phyloP scores from a whole-genome alignment of 192 early-diverging fungal species.

The Podila clonocystis region DNA sequence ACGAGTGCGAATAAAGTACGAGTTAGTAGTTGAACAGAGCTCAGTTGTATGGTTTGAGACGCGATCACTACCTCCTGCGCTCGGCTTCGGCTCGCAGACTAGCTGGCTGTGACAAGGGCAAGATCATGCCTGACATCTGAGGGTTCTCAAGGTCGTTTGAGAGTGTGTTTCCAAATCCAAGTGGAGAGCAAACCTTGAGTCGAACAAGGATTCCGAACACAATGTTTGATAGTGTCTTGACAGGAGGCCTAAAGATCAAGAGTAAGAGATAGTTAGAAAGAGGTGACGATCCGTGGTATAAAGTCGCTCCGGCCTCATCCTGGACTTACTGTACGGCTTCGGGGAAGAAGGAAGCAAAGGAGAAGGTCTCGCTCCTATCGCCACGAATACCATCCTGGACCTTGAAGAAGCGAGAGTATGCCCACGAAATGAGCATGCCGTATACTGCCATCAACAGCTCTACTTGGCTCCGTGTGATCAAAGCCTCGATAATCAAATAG shows the following conservation, averaged over 20 bases:
- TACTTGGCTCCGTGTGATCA: conserved; percentile 61
- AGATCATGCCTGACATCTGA: conserved; percentile 1
- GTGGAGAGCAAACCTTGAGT: conserved; percentile 1
- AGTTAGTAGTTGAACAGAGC: too few relatives aligned
- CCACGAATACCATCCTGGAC: conserved; percentile 81
- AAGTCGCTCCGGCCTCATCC: neutral
- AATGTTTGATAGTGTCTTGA: conserved; percentile 1
- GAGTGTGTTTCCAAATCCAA: conserved; percentile 4
- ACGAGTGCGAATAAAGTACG: neutral
- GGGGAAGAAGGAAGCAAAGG: conserved; percentile 91
- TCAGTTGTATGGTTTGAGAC: neutral
- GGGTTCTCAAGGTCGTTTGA: neutral
- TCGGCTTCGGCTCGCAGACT: conserved; percentile 7
- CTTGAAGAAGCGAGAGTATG: conserved; percentile 89
- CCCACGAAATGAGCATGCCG: conserved; percentile 80
- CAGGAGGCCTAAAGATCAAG: conserved; percentile 1
- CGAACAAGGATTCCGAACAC: conserved; percentile 7
- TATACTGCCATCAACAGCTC: conserved; percentile 76
- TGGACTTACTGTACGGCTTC: conserved; percentile 76
- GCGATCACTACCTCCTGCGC: conserved; percentile 1
- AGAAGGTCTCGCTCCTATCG: conserved; percentile 92
- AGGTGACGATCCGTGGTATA: neutral
- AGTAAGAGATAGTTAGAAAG: neutral
- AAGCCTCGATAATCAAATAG: conserved; percentile 53
- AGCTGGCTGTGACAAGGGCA: conserved; percentile 2